Evolutionary conservation across 2,329 filamentous ascomycete genomes (phyloP).

Genomic region (Aotearoamyces nothofagi): DNA sequence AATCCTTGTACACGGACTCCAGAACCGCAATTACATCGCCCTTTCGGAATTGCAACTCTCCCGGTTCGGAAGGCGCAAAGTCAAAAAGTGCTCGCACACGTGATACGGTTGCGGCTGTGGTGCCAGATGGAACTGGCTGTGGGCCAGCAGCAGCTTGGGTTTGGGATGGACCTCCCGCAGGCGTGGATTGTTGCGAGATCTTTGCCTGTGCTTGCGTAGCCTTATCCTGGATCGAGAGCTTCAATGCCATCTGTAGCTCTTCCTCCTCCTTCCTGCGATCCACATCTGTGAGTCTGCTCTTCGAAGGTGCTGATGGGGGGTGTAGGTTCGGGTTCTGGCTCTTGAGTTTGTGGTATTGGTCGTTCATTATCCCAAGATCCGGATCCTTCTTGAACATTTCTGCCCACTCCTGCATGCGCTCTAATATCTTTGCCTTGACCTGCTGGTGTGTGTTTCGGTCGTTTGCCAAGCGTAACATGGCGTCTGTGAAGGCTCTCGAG

Average conservation of each 20-base stretch:
- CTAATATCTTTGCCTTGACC: conserved; percentile 92
- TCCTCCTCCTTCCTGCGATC: conserved; percentile 95
- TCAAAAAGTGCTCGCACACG: conserved; percentile 88
- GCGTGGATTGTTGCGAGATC: conserved; percentile 19
- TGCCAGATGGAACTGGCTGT: conserved; percentile 58
- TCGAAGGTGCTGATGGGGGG: conserved; percentile 82
- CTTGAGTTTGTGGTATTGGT: conserved; percentile 82
- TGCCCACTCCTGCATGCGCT: conserved; percentile 92
- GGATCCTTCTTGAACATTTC: conserved; percentile 85
- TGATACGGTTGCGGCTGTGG: conserved; percentile 90
- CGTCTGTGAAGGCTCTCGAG: conserved; percentile 71
- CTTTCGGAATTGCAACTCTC: conserved; percentile 90
- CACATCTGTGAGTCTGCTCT: conserved; percentile 76
- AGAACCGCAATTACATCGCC: conserved; percentile 94
- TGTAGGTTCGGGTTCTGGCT: conserved; percentile 74
- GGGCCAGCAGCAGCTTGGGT: conserved; percentile 24
- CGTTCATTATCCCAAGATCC: conserved; percentile 93
- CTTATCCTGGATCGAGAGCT: conserved; percentile 84
- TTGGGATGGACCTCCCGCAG: conserved; percentile 22
- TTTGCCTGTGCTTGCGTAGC: conserved; percentile 37
- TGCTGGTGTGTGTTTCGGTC: conserved; percentile 93
- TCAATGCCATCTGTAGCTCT: conserved; percentile 90
- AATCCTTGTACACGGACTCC: conserved; percentile 97
- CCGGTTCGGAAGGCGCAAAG: conserved; percentile 84
- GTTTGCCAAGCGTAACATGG: conserved; percentile 75